Evolutionary conservation across 2,329 filamentous ascomycete genomes (phyloP), one percentile per base, ranked within the genome.

Genomic region (Botryotinia narcissicola): DNA sequence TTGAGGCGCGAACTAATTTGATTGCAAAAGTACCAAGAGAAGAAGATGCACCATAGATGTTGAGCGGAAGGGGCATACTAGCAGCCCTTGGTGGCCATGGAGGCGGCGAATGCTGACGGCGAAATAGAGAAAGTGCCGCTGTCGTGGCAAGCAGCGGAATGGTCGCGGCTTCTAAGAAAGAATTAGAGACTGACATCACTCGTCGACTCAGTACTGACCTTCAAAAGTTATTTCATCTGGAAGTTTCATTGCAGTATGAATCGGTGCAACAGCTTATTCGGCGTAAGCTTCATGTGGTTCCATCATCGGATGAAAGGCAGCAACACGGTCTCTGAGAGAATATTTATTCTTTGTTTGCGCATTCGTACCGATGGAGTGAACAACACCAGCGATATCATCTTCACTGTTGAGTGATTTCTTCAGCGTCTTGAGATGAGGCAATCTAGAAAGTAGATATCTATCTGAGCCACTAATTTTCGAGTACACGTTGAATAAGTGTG

Each of bases 11-110:
- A 60, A 29, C 67, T n/a, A 46, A 12, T 35, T 61, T 69, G 62
- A 90, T 83, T 0, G 85, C 87, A 74, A 85, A 90, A 1, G 86
- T 83, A 6, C 88, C 89, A 0, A 90, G 87, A 0, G 88, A 85
- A 0, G 84, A 84, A 0, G 85, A 82, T 3, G 81, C 86, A 6
- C 87, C 85, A 77, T 89, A 89, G 70, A 89, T 82, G 8, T 88
- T 78, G 22, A 82, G 59, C 1, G 79, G 79, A 0, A 63, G 69
- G 14, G 42, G 75, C 35, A 79, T 78, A 0, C 75, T 80, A 2
- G 82, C 79, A 37, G 51, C 48, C 62, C 79, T 77, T 29, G 40
- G 46, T 32, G 57, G 75, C 84, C 85, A 82, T 1, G 83, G 83
- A 40, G 78, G 64, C 0, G 83, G 82, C 12, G 85, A 80, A 8